A percentile compares a stretch with the other conserved stretches of the same genome.
phyloP scores from a whole-genome alignment of 2,329 filamentous ascomycete species.

The Epichloe bromicola region DNA sequence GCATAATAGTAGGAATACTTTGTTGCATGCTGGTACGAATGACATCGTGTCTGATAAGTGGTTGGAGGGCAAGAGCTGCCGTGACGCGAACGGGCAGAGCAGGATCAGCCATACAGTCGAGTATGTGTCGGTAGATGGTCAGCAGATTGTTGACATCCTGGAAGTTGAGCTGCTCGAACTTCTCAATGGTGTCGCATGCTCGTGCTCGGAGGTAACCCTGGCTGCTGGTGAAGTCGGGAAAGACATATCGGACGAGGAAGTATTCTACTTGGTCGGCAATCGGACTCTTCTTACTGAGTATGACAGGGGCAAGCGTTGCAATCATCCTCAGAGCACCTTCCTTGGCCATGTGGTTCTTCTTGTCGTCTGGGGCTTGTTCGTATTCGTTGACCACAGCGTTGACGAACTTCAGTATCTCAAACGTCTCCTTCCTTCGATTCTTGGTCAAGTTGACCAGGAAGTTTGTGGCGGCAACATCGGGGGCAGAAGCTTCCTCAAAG shows the following conservation, averaged over 20 bases:
- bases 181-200: slow-evolving; percentile 94
- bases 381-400: slow-evolving; percentile 92
- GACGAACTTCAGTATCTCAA: slow-evolving; percentile 86
- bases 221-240: slow-evolving; percentile 88
- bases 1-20: slow-evolving; percentile 98
- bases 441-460: slow-evolving; percentile 94
- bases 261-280: slow-evolving; percentile 97
- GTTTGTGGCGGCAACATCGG: slow-evolving; percentile 90
- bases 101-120: slow-evolving; percentile 93
- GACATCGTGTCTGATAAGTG: slow-evolving; percentile 86
- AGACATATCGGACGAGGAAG: slow-evolving; percentile 95
- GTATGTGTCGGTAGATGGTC: slow-evolving; percentile 89
- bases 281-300: slow-evolving; percentile 94
- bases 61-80: slow-evolving; percentile 84
- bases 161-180: slow-evolving; percentile 95
- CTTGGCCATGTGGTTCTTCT: slow-evolving; percentile 91
- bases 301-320: slow-evolving; percentile 83
- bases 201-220: slow-evolving; percentile 88
- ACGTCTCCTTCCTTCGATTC: slow-evolving; percentile 87
- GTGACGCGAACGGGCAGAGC: slow-evolving; percentile 89
- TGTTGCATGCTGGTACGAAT: slow-evolving; percentile 94
- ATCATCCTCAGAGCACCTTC: slow-evolving; percentile 97
- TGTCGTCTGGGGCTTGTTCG: slow-evolving; percentile 67
- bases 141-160: slow-evolving; percentile 92
- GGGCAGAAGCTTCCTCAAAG: slow-evolving; percentile 91